These are phyloP conservation scores for Entomortierella chlamydospora DNA, from an alignment of 192 early-diverging fungal genomes.

Conservation along the genomic window DNA sequence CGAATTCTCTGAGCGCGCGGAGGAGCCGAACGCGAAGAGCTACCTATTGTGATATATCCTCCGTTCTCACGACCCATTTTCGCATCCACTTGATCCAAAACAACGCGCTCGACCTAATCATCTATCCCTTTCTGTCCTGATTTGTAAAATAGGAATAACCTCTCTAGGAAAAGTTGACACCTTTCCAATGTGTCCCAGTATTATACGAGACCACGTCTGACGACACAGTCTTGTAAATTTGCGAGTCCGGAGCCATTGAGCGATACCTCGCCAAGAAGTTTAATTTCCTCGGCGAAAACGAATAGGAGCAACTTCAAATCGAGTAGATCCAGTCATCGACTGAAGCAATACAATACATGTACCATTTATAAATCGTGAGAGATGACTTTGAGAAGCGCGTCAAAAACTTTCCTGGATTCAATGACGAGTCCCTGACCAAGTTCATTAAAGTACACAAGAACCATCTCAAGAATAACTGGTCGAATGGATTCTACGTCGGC, in stretches of 20 bases:
- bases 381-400: slow-evolving; percentile 22
- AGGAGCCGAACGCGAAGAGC: too few relatives aligned
- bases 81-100: too few relatives aligned
- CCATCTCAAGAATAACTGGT: slow-evolving; percentile 61
- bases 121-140: too few relatives aligned
- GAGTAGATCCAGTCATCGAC: neutral
- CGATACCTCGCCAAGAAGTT: neutral
- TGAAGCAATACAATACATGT: neutral
- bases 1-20: too few relatives aligned
- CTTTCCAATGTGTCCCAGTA: neutral
- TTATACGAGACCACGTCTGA: neutral
- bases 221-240: too few relatives aligned
- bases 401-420: slow-evolving; percentile 16
- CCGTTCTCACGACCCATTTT: too few relatives aligned
- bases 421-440: slow-evolving; percentile 17
- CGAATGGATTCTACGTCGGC: slow-evolving; percentile 68
- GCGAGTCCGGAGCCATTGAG: neutral
- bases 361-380: neutral
- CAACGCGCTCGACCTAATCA: too few relatives aligned
- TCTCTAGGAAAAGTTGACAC: neutral
- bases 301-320: slow-evolving; percentile 1
- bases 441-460: slow-evolving; percentile 51
- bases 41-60: neutral
- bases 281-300: neutral
- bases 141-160: neutral